Evolutionary conservation across 2,329 filamentous ascomycete genomes (phyloP).

Genomic region (Alternaria sp.): DNA sequence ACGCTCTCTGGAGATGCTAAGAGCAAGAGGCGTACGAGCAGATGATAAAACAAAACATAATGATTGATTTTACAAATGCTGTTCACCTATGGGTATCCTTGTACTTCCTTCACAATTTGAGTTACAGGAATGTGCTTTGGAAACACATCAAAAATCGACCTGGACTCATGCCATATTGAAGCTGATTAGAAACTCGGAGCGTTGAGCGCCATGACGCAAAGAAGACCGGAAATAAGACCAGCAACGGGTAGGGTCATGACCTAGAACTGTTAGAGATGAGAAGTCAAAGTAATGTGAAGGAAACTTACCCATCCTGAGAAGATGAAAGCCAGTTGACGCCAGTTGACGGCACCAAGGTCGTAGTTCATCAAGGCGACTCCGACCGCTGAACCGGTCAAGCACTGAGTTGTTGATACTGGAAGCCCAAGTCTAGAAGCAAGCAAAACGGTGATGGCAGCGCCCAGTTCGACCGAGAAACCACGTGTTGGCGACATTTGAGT

Average conservation of each 20-base stretch:
- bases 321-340: conserved; percentile 54
- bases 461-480: conserved; percentile 51
- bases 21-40: too few relatives aligned
- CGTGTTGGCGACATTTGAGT: conserved; percentile 68
- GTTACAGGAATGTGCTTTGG: neutral
- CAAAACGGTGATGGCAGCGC: conserved; percentile 68
- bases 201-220: conserved; percentile 56
- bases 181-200: conserved; percentile 47
- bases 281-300: neutral
- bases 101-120: neutral
- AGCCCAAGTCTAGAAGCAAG: conserved; percentile 69
- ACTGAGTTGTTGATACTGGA: conserved; percentile 72
- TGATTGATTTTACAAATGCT: neutral
- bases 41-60: neutral
- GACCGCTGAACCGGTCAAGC: conserved; percentile 45
- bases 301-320: conserved; percentile 32
- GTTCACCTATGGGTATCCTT: neutral
- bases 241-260: conserved; percentile 55
- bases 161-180: neutral
- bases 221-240: conserved; percentile 51
- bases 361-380: conserved; percentile 44
- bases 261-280: conserved; percentile 43
- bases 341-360: conserved; percentile 52
- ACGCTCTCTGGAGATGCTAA: too few relatives aligned
- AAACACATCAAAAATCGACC: neutral